These are phyloP conservation scores for Fusarium nisikadoi DNA, from an alignment of 2,329 filamentous ascomycete species.

Conservation along the genomic window DNA sequence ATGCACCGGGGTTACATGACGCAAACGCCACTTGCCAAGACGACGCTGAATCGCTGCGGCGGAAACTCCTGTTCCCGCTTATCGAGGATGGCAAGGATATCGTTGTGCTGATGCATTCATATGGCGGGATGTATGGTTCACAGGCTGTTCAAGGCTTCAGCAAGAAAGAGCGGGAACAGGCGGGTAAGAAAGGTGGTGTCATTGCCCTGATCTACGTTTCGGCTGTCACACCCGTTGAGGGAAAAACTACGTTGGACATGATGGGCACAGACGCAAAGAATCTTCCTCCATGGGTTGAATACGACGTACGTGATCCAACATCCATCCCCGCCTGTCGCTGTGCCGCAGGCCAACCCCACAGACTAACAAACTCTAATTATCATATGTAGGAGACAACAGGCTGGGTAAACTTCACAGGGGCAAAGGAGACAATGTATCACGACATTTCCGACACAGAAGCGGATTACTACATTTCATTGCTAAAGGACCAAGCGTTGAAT, in stretches of 20 bases:
- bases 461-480: not conserved
- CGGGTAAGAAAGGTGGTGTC: slow-evolving; percentile 14
- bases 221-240: not conserved
- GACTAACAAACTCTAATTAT: not conserved
- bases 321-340: too few relatives aligned
- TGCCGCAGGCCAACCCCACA: not conserved
- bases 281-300: not conserved
- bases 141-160: slow-evolving; percentile 29
- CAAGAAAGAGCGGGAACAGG: slow-evolving; percentile 13
- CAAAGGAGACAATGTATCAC: slow-evolving; percentile 8
- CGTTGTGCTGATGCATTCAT: slow-evolving; percentile 39
- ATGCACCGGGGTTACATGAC: not conserved
- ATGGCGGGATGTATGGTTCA: slow-evolving; percentile 32
- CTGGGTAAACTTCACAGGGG: not conserved
- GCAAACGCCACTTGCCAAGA: not conserved
- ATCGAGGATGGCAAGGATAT: slow-evolving; percentile 35
- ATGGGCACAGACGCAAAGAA: not conserved
- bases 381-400: slow-evolving; percentile 2
- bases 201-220: slow-evolving; percentile 24
- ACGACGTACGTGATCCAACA: not conserved
- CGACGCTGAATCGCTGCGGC: slow-evolving; percentile 10
- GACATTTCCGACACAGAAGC: not conserved
- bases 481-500: not conserved
- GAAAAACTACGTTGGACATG: slow-evolving; percentile 6
- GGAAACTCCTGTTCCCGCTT: slow-evolving; percentile 9